These are phyloP conservation scores for Saturnispora sanitii DNA, from an alignment of 805 yeast genomes.

Conservation along the genomic window DNA sequence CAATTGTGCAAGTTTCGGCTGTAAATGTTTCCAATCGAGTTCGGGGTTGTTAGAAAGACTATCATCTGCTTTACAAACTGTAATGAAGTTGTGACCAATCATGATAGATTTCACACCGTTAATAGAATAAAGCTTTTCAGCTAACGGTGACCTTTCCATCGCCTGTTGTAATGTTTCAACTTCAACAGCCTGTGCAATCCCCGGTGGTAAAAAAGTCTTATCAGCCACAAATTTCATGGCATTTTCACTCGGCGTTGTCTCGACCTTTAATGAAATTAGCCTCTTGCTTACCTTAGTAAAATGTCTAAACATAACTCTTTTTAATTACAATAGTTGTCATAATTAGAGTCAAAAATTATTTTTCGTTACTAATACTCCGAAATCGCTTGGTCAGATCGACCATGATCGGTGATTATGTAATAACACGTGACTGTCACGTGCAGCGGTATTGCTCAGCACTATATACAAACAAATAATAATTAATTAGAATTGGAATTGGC, in stretches of 20 bases:
- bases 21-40: conserved; percentile 24
- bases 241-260: conserved; percentile 65
- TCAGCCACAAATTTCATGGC: conserved; percentile 60
- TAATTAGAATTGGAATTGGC: neutral
- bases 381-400: conserved; percentile 1
- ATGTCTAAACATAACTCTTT: neutral
- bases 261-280: conserved; percentile 28
- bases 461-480: too few relatives aligned
- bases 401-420: too few relatives aligned
- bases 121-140: conserved; percentile 46
- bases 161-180: conserved; percentile 46
- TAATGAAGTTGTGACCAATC: conserved; percentile 66
- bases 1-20: conserved; percentile 20
- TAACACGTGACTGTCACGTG: too few relatives aligned
- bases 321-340: neutral
- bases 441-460: too few relatives aligned
- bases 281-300: neutral
- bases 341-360: neutral
- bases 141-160: conserved; percentile 51
- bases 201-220: conserved; percentile 36
- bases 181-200: conserved; percentile 36
- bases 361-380: neutral
- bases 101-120: conserved; percentile 61
- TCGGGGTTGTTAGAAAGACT: conserved; percentile 26
- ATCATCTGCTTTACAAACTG: conserved; percentile 48